Percentiles rank a stretch among this genome's conserved stretches.
Evolutionary conservation across 78 protist genomes (phyloP).

Genomic region (Cavenderia fasciculata): DNA sequence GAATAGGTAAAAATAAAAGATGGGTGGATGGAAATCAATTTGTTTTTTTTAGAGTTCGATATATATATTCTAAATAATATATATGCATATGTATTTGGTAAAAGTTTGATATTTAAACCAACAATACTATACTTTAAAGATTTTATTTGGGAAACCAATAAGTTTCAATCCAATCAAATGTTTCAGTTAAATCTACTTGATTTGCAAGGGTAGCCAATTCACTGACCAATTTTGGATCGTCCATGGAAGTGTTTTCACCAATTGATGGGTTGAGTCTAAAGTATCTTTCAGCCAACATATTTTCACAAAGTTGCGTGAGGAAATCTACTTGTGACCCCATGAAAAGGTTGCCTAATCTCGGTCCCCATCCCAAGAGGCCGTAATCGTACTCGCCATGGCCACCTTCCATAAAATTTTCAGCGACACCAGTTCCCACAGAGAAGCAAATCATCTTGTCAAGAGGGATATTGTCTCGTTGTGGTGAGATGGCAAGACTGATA

Average conservation of each 20-base stretch:
- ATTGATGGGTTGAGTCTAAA: constrained; percentile 17
- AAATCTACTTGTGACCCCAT: constrained; percentile 36
- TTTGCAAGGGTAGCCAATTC: constrained; percentile 33
- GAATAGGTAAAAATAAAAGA: too few species aligned
- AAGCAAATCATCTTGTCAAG: constrained; percentile 19
- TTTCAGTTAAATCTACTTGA: constrained; percentile 2
- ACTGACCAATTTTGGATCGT: constrained; percentile 39
- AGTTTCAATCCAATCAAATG: constrained; percentile 30
- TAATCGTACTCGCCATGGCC: constrained; percentile 45
- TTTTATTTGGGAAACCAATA: constrained; percentile 27
- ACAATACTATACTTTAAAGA: too few species aligned
- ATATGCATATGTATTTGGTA: too few species aligned
- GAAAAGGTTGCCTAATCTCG: constrained; percentile 37
- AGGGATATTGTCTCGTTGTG: constrained; percentile 1
- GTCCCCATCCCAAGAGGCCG: constrained; percentile 40
- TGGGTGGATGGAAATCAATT: too few species aligned
- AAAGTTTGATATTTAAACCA: too few species aligned
- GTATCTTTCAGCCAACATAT: constrained; percentile 8
- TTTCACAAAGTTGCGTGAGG: constrained; percentile 18
- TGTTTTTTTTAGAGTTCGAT: too few species aligned
- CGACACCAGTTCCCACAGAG: constrained; percentile 22
- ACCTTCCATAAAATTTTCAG: constrained; percentile 34
- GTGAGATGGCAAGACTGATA: constrained; percentile 21
- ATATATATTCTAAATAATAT: too few species aligned
- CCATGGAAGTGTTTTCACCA: constrained; percentile 38